A percentile compares a stretch with the other conserved stretches of the same genome.
Conservation (phyloP, 1,284 basidiomycete genomes). For the Leccinum ambiguum region DNA sequence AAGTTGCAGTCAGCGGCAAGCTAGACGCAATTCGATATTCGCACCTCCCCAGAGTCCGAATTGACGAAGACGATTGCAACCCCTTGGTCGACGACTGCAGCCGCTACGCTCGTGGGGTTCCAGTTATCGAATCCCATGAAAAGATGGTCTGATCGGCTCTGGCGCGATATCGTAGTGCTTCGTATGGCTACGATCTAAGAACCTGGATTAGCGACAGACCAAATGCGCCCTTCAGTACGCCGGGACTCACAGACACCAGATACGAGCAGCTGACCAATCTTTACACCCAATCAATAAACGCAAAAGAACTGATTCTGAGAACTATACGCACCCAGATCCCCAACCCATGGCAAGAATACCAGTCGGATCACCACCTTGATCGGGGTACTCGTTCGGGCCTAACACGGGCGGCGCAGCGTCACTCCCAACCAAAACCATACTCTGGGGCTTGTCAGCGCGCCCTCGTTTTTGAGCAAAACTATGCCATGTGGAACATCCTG, state of each 20-base stretch:
- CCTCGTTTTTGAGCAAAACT: constrained; percentile 76
- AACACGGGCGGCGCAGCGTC: constrained; percentile 55
- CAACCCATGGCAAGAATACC: constrained; percentile 64
- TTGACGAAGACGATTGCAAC: constrained; percentile 41
- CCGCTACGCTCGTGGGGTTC: constrained; percentile 30
- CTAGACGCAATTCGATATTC: background rate
- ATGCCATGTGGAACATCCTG: constrained; percentile 41
- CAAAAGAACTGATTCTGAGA: background rate
- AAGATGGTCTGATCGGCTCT: constrained; percentile 34
- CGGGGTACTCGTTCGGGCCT: constrained; percentile 58
- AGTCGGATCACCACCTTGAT: constrained; percentile 47
- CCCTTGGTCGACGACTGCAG: constrained; percentile 27
- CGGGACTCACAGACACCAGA: constrained; percentile 33
- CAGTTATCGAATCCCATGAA: constrained; percentile 38
- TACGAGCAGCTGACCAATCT: constrained; percentile 40
- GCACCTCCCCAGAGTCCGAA: constrained; percentile 40
- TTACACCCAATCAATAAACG: constrained; percentile 3
- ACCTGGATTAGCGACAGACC: too few relatives aligned
- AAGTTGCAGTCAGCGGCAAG: constrained; percentile 11
- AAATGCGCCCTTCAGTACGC: too few relatives aligned
- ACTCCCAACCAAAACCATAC: constrained; percentile 38
- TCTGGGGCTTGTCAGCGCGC: constrained; percentile 42
- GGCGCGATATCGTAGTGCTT: constrained; percentile 38
- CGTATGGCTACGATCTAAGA: constrained; percentile 29
- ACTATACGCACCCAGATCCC: constrained; percentile 49